These are phyloP conservation scores for Sporothrix euskadiensis DNA, from an alignment of 2,329 filamentous ascomycete genomes.

Conservation along the genomic window DNA sequence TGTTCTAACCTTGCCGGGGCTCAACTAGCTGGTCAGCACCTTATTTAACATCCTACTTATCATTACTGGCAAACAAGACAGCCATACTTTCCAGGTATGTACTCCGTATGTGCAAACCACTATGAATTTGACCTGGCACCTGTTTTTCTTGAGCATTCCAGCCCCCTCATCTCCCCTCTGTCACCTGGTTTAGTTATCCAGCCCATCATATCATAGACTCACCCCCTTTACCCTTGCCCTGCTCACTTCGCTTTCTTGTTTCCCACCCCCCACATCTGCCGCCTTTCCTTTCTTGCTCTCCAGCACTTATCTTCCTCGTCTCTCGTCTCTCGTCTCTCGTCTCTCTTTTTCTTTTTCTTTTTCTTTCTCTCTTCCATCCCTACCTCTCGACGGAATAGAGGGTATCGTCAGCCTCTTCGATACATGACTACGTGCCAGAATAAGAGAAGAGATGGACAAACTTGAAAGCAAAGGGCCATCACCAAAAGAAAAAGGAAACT, in stretches of 20 bases:
- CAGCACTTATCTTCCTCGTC: background rate
- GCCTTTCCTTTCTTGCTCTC: background rate
- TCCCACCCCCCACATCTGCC: background rate
- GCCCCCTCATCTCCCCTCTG: background rate
- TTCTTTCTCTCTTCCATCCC: background rate
- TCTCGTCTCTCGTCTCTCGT: no score
- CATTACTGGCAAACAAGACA: background rate
- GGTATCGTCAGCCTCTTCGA: background rate
- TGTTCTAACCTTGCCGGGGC: background rate
- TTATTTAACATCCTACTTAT: conserved; percentile 3
- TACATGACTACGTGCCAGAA: background rate
- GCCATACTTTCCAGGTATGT: background rate
- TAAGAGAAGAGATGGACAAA: background rate
- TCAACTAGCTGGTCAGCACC: conserved; percentile 9
- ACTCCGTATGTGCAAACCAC: background rate
- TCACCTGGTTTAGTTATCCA: background rate
- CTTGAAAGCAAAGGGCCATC: background rate
- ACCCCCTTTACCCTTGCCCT: background rate
- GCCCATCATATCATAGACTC: conserved; percentile 15
- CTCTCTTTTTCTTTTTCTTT: background rate
- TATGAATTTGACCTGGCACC: background rate
- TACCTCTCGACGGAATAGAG: background rate
- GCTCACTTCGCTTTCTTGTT: background rate
- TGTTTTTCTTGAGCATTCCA: background rate
- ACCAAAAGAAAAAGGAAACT: background rate